A percentile compares a stretch with the other conserved stretches of the same genome.
phyloP scores from a whole-genome alignment of 2,329 filamentous ascomycete genomes.

The Epichloe elymi region DNA sequence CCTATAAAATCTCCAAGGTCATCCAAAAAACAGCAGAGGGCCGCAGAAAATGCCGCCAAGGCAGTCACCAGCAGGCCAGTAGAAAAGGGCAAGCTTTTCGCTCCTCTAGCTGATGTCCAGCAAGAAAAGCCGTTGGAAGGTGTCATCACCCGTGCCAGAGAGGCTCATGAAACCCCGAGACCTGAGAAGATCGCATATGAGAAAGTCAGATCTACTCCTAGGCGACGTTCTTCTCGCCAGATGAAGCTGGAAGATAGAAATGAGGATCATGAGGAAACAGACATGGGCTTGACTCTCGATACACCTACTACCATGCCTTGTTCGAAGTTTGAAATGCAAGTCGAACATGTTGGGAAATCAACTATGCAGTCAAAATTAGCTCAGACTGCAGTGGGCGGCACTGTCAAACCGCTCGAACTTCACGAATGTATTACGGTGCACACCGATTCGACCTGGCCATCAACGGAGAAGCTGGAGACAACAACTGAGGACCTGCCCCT shows the following conservation, averaged over 20 bases:
- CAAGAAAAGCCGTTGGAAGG: neutral
- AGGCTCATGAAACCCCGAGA: neutral
- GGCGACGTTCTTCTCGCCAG: slow-evolving; percentile 2
- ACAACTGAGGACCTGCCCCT: slow-evolving; percentile 6
- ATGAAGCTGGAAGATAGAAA: neutral
- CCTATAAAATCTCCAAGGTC: slow-evolving; percentile 9
- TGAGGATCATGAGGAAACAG: neutral
- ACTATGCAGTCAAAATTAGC: neutral
- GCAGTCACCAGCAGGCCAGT: neutral
- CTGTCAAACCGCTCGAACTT: neutral
- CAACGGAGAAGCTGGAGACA: slow-evolving; percentile 6
- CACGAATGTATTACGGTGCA: slow-evolving; percentile 13
- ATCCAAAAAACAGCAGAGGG: slow-evolving; percentile 5
- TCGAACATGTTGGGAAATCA: neutral
- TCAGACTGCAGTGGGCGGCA: neutral
- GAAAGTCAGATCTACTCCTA: neutral
- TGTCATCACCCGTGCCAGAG: slow-evolving; percentile 2
- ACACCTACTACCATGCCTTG: neutral
- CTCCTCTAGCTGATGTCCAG: neutral
- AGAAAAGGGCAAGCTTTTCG: neutral
- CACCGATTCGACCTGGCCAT: slow-evolving; percentile 7
- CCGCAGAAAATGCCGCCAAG: neutral
- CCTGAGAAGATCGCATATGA: neutral
- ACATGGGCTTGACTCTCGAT: slow-evolving; percentile 4
- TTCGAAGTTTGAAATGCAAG: neutral